Evolutionary conservation across 2,329 filamentous ascomycete genomes (phyloP), one percentile per base, ranked within the genome.

Genomic region (Waltergamsia citrina): DNA sequence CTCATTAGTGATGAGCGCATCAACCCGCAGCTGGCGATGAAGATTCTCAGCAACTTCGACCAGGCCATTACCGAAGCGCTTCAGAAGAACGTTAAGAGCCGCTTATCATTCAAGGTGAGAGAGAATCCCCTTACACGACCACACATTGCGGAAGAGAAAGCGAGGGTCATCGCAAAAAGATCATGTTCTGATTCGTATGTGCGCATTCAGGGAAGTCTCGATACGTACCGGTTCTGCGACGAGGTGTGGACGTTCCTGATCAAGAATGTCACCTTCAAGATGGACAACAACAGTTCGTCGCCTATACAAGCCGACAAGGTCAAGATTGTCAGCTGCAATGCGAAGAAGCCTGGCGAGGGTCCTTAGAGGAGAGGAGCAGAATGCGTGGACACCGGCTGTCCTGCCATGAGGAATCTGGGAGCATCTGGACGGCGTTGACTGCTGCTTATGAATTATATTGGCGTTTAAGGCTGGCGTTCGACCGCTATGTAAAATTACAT

Each of bases 171-270:
- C 17, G n/a, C 26, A 15, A 6, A 9, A n/a, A n/a, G n/a, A n/a
- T n/a, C n/a, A 30, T 4, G 6, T 14, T n/a, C 19, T 22, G 15
- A 21, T 10, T 12, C 18, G 12, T 7, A 29, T n/a, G n/a, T 24
- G 5, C 8, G 16, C 16, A 5, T 30, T 4, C 29, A 95, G 90
- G 92, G 92, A 31, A 92, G 93, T 54, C 79, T 98, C 42, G 88
- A 96, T 57, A 96, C 92, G 12, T 98, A 98, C 67, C 83, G 92
- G 47, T 98, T 98, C 72, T 98, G 92, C 67, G 92, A 98, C 62
- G 92, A 98, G 65, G 92, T 98, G 38, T 98, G 92, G 92, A 98
- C 92, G 2, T 98, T 98, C 59, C 74, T 98, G 38, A 94, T 98
- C 62, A 95, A 95, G 63, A 92, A 96, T 46, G 88, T 96, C 36